phyloP scores from a whole-genome alignment of 805 yeast species.

The Kodamaea lidongshanica region DNA sequence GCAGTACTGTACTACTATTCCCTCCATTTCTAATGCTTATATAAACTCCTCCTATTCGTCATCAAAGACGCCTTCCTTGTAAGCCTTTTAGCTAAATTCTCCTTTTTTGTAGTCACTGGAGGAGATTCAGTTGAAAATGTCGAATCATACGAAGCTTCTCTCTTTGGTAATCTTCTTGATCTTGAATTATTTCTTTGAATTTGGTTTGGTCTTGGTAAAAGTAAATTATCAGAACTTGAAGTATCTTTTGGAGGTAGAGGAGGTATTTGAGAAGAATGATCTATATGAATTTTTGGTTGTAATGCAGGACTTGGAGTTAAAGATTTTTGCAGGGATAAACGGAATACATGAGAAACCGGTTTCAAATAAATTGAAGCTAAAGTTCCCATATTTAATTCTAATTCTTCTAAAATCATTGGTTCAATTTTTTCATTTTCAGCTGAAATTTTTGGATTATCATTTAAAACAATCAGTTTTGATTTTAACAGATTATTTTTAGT shows the following conservation, averaged over 20 bases:
- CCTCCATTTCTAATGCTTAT: constrained; percentile 11
- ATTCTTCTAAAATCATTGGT: constrained; percentile 65
- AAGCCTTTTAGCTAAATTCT: constrained; percentile 27
- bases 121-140: constrained; percentile 12
- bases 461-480: constrained; percentile 49
- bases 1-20: too few relatives aligned
- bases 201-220: constrained; percentile 3
- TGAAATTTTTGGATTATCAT: constrained; percentile 56
- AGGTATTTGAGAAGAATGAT: constrained; percentile 4
- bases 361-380: constrained; percentile 79
- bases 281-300: constrained; percentile 16
- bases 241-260: background rate
- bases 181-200: constrained; percentile 4
- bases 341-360: constrained; percentile 76
- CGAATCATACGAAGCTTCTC: constrained; percentile 20
- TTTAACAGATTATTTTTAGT: constrained; percentile 29
- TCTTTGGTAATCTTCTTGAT: constrained; percentile 6
- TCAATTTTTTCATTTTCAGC: constrained; percentile 66
- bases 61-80: constrained; percentile 31
- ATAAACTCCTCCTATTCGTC: constrained; percentile 14
- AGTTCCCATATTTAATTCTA: constrained; percentile 76
- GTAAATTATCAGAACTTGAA: background rate
- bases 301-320: constrained; percentile 45
- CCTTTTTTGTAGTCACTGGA: constrained; percentile 12
- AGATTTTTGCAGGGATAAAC: constrained; percentile 48